Percentiles rank a stretch among this genome's conserved stretches.
phyloP scores from a whole-genome alignment of 805 yeast genomes.

The Candida mattraensis region DNA sequence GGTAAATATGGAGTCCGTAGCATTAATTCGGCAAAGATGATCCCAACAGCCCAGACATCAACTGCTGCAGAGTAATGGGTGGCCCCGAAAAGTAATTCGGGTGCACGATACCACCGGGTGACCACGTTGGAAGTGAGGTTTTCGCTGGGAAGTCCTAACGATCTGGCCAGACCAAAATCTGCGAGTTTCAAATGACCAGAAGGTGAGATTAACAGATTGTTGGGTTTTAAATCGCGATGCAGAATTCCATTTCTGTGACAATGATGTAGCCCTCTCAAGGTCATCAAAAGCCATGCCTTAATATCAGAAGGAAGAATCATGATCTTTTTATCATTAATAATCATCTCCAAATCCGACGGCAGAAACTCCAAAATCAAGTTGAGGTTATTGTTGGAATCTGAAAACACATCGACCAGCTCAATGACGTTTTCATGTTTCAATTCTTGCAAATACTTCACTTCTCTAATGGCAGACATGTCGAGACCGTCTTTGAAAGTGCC shows the following conservation, averaged over 20 bases:
- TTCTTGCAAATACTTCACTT: conserved; percentile 85
- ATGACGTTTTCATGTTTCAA: conserved; percentile 77
- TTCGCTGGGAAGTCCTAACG: conserved; percentile 75
- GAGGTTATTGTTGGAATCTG: conserved; percentile 57
- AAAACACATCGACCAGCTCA: conserved; percentile 84
- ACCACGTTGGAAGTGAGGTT: conserved; percentile 90
- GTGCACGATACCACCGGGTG: conserved; percentile 97
- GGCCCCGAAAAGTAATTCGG: conserved; percentile 87
- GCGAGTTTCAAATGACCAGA: conserved; percentile 89
- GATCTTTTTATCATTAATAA: conserved; percentile 75
- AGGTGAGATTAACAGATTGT: conserved; percentile 82
- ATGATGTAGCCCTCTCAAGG: conserved; percentile 90
- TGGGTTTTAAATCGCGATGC: conserved; percentile 93
- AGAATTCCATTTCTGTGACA: conserved; percentile 89
- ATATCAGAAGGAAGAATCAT: conserved; percentile 84
- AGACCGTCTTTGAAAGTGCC: conserved; percentile 94
- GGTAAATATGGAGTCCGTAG: conserved; percentile 93
- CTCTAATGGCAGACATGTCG: conserved; percentile 97
- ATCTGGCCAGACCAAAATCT: conserved; percentile 94
- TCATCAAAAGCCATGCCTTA: conserved; percentile 93
- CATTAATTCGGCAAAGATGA: conserved; percentile 95
- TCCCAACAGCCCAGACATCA: conserved; percentile 96
- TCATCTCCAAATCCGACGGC: conserved; percentile 87
- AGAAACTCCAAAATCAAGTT: conserved; percentile 91
- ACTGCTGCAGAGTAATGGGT: conserved; percentile 85